Evolutionary conservation across 345 rosid genomes (phyloP).

Genomic region (Hirschfeldia incana): DNA sequence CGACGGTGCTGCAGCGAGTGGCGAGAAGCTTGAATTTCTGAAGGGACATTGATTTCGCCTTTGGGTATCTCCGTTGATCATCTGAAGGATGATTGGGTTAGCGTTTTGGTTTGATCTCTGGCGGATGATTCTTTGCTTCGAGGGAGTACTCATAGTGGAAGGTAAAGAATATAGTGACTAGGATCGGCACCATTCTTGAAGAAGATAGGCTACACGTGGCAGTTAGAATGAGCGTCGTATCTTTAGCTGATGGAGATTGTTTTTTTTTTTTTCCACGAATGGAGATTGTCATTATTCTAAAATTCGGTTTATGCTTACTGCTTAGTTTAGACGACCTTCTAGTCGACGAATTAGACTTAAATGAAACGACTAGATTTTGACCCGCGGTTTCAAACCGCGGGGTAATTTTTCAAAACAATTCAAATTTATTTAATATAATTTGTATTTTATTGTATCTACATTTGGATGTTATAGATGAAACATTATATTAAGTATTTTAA

Average conservation of each 20-base stretch:
- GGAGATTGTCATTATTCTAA: no score
- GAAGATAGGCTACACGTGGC: conserved; percentile 49
- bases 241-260: background rate
- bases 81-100: background rate
- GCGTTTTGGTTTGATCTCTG: background rate
- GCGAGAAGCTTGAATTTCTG: conserved; percentile 88
- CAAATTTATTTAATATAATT: no score
- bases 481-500: no score
- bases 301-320: no score
- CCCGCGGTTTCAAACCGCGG: no score
- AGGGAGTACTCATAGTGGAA: conserved; percentile 20
- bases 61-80: background rate
- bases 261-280: no score
- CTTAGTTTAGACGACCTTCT: no score
- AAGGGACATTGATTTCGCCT: conserved; percentile 45
- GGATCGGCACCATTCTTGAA: conserved; percentile 36
- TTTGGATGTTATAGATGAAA: no score
- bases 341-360: background rate
- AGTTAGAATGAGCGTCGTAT: background rate
- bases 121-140: conserved; percentile 16
- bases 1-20: conserved; percentile 75
- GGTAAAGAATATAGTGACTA: conserved; percentile 19
- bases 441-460: no score
- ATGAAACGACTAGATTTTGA: background rate
- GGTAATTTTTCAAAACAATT: no score